Evolutionary conservation across 164 flowering plant genomes (phyloP), one percentile per base, ranked within the genome.

Genomic region (Dillenia turbinata): DNA sequence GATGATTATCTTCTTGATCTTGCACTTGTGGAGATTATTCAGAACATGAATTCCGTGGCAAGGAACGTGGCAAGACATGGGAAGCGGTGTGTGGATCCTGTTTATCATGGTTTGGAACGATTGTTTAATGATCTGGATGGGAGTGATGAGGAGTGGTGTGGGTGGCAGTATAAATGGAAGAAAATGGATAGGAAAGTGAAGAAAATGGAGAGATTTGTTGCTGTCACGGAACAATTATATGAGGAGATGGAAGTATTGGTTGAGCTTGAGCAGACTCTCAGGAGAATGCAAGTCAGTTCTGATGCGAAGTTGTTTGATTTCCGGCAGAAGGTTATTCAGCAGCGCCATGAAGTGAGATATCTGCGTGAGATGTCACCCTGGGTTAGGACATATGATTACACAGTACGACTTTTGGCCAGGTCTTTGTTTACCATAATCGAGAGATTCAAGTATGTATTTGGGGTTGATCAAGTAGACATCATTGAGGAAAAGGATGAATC

Each of bases 151-250:
- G 74, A 71, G 22, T 79, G 84, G 83, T 33, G 33, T 66, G 81
- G 78, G 9, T 84, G 81, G 83, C 73, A 66, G 55, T 86, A 81
- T 56, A 72, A 52, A 60, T 63, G 60, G 74, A 86, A 83, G 67
- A 86, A 84, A 77, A 86, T 86, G 92, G 89, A 84, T 56, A 77
- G 72, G 71, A 82, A 77, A 63, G 81, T 79, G 44, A 86, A 71
- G 76, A 84, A 84, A 56, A 83, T 86, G 87, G 79, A 83, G 72
- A 79, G 67, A 60, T 83, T 84, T 66, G 69, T 81, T 65, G 84
- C 71, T 2, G 75, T 64, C 5, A 79, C 79, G 9, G 52, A 69
- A 48, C 85, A 86, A 49, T 60, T 86, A 73, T 67, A 69, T 64
- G 79, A 77, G 8, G 89, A 86, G 75, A 63, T 78, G 22, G 89